A percentile compares a stretch with the other conserved stretches of the same genome.
Conservation (phyloP, 2,329 filamentous ascomycete genomes). For the Penicillium sp. region DNA sequence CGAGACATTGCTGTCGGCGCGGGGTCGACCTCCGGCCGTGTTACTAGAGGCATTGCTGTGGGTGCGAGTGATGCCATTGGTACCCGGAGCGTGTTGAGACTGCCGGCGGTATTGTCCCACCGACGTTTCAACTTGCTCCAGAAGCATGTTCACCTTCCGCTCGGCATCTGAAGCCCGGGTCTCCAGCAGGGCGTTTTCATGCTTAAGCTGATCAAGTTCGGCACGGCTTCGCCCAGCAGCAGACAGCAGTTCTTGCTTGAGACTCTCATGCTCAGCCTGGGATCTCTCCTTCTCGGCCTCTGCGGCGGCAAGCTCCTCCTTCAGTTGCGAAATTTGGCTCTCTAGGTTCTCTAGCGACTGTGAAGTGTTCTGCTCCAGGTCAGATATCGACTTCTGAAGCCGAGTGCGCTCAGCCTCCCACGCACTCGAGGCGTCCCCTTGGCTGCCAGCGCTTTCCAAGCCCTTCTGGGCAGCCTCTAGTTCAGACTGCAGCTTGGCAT, state of each 20-base stretch:
- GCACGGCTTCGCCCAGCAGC: constrained; percentile 53
- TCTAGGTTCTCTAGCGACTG: constrained; percentile 65
- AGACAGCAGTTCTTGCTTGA: constrained; percentile 53
- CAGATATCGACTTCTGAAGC: constrained; percentile 64
- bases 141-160: constrained; percentile 82
- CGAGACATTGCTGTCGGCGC: constrained; percentile 40
- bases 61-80: constrained; percentile 44
- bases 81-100: constrained; percentile 45
- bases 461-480: constrained; percentile 62
- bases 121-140: constrained; percentile 89
- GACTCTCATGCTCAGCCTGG: constrained; percentile 52
- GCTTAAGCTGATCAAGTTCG: constrained; percentile 74
- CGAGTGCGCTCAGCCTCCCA: constrained; percentile 70
- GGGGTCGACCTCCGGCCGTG: constrained; percentile 37
- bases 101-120: constrained; percentile 91
- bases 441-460: constrained; percentile 37
- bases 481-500: constrained; percentile 74
- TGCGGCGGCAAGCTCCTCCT: constrained; percentile 61
- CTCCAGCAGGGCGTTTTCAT: constrained; percentile 76
- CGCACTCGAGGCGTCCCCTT: constrained; percentile 47
- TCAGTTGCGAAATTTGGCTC: constrained; percentile 62
- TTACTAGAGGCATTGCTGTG: constrained; percentile 54
- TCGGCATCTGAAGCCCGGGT: constrained; percentile 83
- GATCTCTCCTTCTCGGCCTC: constrained; percentile 65
- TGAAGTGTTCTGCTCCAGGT: constrained; percentile 64